Conservation (phyloP, 2,329 filamentous ascomycete species). For the Trichoderma sp. region DNA sequence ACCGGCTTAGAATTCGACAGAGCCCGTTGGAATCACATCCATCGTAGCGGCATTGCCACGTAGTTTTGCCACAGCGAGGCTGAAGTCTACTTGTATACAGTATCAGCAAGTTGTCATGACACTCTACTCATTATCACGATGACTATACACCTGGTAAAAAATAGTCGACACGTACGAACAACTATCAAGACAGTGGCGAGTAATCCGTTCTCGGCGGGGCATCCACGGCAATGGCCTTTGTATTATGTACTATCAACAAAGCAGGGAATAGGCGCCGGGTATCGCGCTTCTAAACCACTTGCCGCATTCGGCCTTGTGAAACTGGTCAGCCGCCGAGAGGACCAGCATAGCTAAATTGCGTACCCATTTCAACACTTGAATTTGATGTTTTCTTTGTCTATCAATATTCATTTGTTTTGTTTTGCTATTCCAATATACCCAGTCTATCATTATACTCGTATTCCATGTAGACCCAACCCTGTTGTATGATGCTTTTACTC, state of each 20-base stretch:
- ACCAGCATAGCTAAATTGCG: background rate
- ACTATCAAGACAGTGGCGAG: background rate
- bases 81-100: background rate
- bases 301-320: background rate
- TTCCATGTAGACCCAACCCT: background rate
- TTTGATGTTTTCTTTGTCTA: background rate
- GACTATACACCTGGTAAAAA: background rate
- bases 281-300: background rate
- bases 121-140: background rate
- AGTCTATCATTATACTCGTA: background rate
- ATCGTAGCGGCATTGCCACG: background rate
- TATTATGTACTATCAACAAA: background rate
- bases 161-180: background rate
- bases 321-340: background rate
- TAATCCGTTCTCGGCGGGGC: background rate
- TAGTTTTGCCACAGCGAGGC: background rate
- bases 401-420: background rate
- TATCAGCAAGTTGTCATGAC: background rate
- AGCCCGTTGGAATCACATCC: background rate
- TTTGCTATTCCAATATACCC: background rate
- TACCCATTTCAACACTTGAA: background rate
- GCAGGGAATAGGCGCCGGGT: background rate
- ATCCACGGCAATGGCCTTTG: background rate
- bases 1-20: background rate
- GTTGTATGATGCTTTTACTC: constrained; percentile 1